phyloP scores from a whole-genome alignment of 139 green algal species.

The Coelastrella sp. region DNA sequence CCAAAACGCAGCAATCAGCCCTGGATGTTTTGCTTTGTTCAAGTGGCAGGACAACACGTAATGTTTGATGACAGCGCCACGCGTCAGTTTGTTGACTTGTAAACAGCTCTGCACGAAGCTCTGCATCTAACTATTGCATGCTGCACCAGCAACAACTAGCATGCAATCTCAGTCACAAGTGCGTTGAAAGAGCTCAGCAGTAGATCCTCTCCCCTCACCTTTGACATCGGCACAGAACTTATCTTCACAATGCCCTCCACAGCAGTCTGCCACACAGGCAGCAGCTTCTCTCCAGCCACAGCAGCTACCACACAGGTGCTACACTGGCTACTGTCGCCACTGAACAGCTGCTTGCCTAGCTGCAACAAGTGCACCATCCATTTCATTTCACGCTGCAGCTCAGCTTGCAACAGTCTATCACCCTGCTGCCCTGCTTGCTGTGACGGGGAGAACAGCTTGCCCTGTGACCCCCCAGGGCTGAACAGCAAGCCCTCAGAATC shows the following conservation, averaged over 20 bases:
- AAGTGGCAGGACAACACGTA: too few relatives aligned
- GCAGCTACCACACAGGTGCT: not conserved
- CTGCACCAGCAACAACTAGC: too few relatives aligned
- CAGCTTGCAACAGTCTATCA: not conserved
- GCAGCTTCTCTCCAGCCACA: not conserved
- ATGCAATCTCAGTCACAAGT: not conserved
- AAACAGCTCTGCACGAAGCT: too few relatives aligned
- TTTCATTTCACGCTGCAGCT: conserved; percentile 21
- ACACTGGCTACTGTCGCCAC: not conserved
- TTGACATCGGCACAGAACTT: not conserved
- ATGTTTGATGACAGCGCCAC: too few relatives aligned
- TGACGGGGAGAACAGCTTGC: not conserved
- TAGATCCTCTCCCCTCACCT: not conserved
- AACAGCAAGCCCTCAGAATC: not conserved
- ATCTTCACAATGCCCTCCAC: conserved; percentile 24
- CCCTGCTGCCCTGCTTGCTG: conserved; percentile 11
- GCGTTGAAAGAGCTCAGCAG: not conserved
- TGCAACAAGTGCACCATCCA: conserved; percentile 38
- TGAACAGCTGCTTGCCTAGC: not conserved
- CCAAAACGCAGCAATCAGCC: too few relatives aligned
- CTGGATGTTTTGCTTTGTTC: too few relatives aligned
- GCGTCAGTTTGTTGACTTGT: too few relatives aligned
- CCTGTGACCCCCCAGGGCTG: not conserved
- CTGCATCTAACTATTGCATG: too few relatives aligned
- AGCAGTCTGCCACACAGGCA: conserved; percentile 7